Evolutionary conservation across 1,284 basidiomycete genomes (phyloP).

Genomic region (Irpex sp.): DNA sequence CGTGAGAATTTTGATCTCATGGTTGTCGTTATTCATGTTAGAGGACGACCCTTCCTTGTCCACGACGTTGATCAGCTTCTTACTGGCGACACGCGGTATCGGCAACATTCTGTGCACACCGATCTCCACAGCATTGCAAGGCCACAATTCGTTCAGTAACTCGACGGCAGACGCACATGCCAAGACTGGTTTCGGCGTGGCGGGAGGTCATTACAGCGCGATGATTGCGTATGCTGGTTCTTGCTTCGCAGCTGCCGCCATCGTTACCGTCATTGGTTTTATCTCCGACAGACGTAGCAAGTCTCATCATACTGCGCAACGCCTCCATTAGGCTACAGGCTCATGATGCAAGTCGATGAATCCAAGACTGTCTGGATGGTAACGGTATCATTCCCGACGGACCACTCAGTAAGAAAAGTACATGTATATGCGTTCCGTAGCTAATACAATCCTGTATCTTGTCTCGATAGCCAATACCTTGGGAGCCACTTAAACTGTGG

Average conservation of each 20-base stretch:
- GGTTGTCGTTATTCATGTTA: conserved; percentile 14
- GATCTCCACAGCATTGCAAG: conserved; percentile 42
- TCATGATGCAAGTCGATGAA: no score
- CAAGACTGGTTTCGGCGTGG: conserved; percentile 42
- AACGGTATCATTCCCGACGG: no score
- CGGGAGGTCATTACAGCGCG: conserved; percentile 37
- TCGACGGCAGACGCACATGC: not conserved
- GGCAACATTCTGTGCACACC: conserved; percentile 52
- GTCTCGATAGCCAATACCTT: no score
- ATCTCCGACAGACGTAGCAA: conserved; percentile 13
- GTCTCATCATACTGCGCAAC: not conserved
- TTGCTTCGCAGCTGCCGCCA: conserved; percentile 40
- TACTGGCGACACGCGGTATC: conserved; percentile 45
- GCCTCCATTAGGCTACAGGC: no score
- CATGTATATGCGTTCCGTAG: no score
- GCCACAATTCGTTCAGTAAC: conserved; percentile 1
- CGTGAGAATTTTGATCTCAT: not conserved
- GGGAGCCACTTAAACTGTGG: no score
- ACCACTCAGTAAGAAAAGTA: no score
- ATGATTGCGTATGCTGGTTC: conserved; percentile 45
- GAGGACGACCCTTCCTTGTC: conserved; percentile 44
- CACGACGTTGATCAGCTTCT: conserved; percentile 44
- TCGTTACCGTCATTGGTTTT: conserved; percentile 36
- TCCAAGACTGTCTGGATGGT: no score
- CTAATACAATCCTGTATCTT: no score